These are phyloP conservation scores for Sarcocystis neurona DNA, from an alignment of 169 alveolate species.

Conservation along the genomic window DNA sequence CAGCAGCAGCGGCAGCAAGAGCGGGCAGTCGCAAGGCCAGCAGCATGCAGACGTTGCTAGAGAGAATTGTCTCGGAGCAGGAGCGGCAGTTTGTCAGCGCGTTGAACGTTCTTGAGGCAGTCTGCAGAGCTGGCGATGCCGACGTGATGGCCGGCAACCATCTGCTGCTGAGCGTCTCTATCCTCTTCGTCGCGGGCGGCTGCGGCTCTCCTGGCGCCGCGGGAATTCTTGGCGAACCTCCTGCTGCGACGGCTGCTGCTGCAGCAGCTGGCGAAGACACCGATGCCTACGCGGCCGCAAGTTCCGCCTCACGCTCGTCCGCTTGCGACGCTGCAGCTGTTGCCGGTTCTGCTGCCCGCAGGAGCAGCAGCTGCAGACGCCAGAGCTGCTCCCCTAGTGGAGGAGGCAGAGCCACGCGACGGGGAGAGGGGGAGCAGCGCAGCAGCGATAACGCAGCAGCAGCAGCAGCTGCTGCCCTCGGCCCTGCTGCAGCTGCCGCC, in stretches of 20 bases:
- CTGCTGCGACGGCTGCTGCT: slow-evolving; percentile 1
- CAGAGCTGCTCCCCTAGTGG: no score
- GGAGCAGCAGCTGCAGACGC: slow-evolving; percentile 11
- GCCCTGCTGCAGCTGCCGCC: no score
- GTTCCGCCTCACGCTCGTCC: not conserved
- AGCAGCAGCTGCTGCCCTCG: no score
- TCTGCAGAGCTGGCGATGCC: slow-evolving; percentile 18
- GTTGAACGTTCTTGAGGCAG: slow-evolving; percentile 30
- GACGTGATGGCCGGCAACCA: slow-evolving; percentile 53
- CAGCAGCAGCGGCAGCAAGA: not conserved
- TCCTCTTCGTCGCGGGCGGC: no score
- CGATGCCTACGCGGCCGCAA: not conserved
- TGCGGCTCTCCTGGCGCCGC: no score
- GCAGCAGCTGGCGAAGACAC: not conserved
- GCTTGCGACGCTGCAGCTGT: not conserved
- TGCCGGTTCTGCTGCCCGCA: not conserved
- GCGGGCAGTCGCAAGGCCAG: no score
- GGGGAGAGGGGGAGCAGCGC: no score
- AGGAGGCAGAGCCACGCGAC: no score
- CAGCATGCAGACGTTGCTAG: not conserved
- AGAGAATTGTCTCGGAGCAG: slow-evolving; percentile 22
- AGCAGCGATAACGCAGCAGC: no score
- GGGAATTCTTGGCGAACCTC: no score
- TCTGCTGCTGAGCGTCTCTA: slow-evolving; percentile 7
- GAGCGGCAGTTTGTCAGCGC: slow-evolving; percentile 37